Evolutionary conservation across 805 yeast genomes (phyloP).

Genomic region (Lipomyces yamadae): DNA sequence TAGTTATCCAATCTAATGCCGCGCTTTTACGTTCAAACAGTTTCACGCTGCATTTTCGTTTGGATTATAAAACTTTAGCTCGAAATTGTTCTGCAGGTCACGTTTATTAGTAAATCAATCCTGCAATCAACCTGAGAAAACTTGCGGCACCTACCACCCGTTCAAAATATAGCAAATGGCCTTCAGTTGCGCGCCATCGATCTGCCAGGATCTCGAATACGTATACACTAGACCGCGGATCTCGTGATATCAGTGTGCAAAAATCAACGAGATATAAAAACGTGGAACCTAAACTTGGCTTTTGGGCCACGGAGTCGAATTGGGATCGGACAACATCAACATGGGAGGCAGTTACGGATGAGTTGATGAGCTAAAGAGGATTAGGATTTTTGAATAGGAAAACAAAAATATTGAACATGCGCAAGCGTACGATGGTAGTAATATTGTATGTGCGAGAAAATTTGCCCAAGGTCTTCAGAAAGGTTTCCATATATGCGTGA

Average conservation of each 20-base stretch:
- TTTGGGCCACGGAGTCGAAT: slow-evolving; percentile 16
- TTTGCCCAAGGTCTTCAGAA: background rate
- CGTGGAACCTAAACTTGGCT: slow-evolving; percentile 29
- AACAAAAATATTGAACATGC: background rate
- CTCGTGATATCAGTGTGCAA: slow-evolving; percentile 18
- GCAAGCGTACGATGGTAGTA: background rate
- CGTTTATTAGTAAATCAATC: background rate
- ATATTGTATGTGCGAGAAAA: slow-evolving; percentile 10
- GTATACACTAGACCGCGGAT: background rate
- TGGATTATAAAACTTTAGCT: background rate
- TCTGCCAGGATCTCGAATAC: slow-evolving; percentile 29
- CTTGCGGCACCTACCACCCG: background rate
- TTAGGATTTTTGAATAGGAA: background rate
- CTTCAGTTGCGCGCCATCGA: slow-evolving; percentile 19
- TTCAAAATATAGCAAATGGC: slow-evolving; percentile 10
- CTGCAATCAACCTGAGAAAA: no score
- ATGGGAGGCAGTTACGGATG: slow-evolving; percentile 15
- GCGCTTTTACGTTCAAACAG: background rate
- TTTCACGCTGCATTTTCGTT: background rate
- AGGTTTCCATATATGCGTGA: slow-evolving; percentile 13
- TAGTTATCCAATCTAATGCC: background rate
- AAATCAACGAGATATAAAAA: slow-evolving; percentile 21
- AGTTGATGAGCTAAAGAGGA: slow-evolving; percentile 7
- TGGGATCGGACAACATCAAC: slow-evolving; percentile 26
- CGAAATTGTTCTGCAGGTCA: background rate